phyloP scores from a whole-genome alignment of 805 yeast species.

The Yarrowia bubula region DNA sequence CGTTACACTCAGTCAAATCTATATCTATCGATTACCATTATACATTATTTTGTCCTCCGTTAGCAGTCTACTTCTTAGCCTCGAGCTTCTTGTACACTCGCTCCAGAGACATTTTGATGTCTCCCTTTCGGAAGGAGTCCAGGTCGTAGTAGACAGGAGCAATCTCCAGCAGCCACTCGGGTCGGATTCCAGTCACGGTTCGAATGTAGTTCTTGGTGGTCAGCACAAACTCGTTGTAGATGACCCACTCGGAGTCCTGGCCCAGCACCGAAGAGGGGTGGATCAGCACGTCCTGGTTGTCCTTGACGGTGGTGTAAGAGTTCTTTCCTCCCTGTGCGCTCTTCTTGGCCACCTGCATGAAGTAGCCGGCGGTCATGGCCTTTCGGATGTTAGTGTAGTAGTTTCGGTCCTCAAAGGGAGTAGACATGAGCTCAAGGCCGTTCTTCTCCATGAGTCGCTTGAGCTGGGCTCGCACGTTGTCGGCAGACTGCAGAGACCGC shows the following conservation, averaged over 20 bases:
- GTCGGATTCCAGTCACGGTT: slow-evolving; percentile 85
- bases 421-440: slow-evolving; percentile 69
- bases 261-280: slow-evolving; percentile 92
- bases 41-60: slow-evolving; percentile 22
- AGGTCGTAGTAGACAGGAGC: slow-evolving; percentile 72
- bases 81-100: slow-evolving; percentile 51
- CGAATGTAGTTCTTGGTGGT: slow-evolving; percentile 92
- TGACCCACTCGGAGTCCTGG: slow-evolving; percentile 88
- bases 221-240: slow-evolving; percentile 92
- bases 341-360: slow-evolving; percentile 97
- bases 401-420: slow-evolving; percentile 59
- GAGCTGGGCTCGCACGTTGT: slow-evolving; percentile 80
- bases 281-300: slow-evolving; percentile 89
- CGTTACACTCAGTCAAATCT: not conserved
- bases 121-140: slow-evolving; percentile 64
- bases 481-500: slow-evolving; percentile 83
- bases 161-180: slow-evolving; percentile 86
- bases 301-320: slow-evolving; percentile 89
- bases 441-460: slow-evolving; percentile 77
- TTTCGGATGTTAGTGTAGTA: slow-evolving; percentile 79
- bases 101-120: slow-evolving; percentile 66
- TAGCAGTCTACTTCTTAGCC: slow-evolving; percentile 4
- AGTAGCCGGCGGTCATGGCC: slow-evolving; percentile 88
- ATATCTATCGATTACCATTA: slow-evolving; percentile 24
- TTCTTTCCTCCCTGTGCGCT: slow-evolving; percentile 42